phyloP scores from a whole-genome alignment of 2,329 filamentous ascomycete species.

The Aureobasidium vineae region DNA sequence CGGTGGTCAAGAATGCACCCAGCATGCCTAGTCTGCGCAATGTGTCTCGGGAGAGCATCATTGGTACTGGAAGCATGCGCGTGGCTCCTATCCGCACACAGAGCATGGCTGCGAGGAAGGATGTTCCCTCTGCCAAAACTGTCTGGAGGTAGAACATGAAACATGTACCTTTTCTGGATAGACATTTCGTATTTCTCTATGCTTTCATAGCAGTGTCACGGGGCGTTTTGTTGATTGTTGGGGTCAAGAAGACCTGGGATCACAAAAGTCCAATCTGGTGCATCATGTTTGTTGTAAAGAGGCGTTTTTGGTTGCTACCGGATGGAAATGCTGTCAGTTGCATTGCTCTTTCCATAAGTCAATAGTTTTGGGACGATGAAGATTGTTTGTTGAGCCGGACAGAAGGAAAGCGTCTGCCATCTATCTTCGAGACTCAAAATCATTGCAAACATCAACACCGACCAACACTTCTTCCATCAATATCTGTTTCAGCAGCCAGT shows the following conservation, averaged over 20 bases:
- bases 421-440: not conserved
- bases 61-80: slow-evolving; percentile 14
- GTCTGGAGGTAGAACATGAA: slow-evolving; percentile 6
- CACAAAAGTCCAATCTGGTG: slow-evolving; percentile 17
- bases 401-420: not conserved
- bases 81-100: slow-evolving; percentile 18
- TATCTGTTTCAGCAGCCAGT: not conserved
- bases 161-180: not conserved
- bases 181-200: slow-evolving; percentile 14
- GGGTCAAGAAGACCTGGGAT: not conserved
- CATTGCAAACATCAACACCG: not conserved
- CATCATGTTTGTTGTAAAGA: slow-evolving; percentile 2
- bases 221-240: slow-evolving; percentile 5
- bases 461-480: not conserved
- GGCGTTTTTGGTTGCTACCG: not conserved
- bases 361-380: not conserved
- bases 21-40: slow-evolving; percentile 30
- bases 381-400: not conserved
- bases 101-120: slow-evolving; percentile 23
- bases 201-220: not conserved
- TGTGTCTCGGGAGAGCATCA: slow-evolving; percentile 17
- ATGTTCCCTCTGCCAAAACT: not conserved
- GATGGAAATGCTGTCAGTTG: not conserved
- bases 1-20: slow-evolving; percentile 56
- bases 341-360: not conserved